Conservation (phyloP, 495 filamentous ascomycete genomes). For the Podospora comata region DNA sequence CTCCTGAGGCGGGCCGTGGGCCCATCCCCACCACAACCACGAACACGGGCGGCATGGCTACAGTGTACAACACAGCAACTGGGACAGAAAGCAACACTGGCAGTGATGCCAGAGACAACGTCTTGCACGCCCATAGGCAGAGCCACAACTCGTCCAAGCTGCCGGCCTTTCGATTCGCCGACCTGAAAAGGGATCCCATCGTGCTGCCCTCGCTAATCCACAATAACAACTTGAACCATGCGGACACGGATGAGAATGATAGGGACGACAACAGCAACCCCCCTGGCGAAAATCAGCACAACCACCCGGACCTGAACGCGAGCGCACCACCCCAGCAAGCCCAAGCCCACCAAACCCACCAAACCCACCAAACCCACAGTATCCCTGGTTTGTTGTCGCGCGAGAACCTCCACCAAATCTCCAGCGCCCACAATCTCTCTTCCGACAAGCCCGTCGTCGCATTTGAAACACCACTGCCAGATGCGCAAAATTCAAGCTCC, state of each 20-base stretch:
- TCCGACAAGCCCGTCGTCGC: slow-evolving; percentile 14
- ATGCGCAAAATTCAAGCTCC: slow-evolving; percentile 15
- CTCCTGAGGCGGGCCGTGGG: slow-evolving; percentile 12
- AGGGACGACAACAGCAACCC: not conserved
- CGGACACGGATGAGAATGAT: too few species aligned
- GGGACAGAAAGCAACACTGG: slow-evolving; percentile 15
- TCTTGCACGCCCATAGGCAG: slow-evolving; percentile 46
- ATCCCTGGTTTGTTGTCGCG: slow-evolving; percentile 29
- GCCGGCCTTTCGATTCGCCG: slow-evolving; percentile 48
- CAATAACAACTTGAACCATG: not conserved
- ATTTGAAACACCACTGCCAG: slow-evolving; percentile 19
- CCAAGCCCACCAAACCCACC: not conserved
- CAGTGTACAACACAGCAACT: slow-evolving; percentile 7
- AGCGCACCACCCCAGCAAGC: slow-evolving; percentile 7
- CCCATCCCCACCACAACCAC: not conserved
- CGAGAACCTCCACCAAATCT: slow-evolving; percentile 28
- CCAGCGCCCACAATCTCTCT: slow-evolving; percentile 23
- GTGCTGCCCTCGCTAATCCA: slow-evolving; percentile 35
- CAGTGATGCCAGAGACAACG: slow-evolving; percentile 26
- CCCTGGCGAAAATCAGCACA: slow-evolving; percentile 23
- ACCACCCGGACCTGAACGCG: not conserved
- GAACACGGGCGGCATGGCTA: not conserved
- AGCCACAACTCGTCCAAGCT: slow-evolving; percentile 50
- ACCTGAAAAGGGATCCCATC: slow-evolving; percentile 43
- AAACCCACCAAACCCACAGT: slow-evolving; percentile 25